Evolutionary conservation across 257 asterid genomes (phyloP).

Genomic region (Sherardia arvensis): DNA sequence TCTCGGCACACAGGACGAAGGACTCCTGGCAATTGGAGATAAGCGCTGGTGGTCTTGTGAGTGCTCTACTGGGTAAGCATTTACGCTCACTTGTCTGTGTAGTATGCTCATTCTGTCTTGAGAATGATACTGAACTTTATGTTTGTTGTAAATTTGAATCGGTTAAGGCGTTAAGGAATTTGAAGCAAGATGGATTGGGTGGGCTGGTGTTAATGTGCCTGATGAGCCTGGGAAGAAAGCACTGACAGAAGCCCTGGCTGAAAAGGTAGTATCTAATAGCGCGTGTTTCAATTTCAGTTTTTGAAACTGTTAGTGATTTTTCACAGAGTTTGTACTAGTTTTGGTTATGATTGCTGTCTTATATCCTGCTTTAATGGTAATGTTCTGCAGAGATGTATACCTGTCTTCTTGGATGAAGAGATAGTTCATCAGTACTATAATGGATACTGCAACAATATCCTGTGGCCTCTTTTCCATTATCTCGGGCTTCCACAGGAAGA

Average conservation of each 20-base stretch:
- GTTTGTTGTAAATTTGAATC: conserved; percentile 14
- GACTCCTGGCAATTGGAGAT: conserved; percentile 93
- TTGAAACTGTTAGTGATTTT: not conserved
- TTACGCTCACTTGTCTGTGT: conserved; percentile 2
- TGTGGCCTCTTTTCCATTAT: conserved; percentile 93
- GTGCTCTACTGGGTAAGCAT: conserved; percentile 86
- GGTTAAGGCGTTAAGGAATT: conserved; percentile 71
- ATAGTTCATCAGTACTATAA: conserved; percentile 89
- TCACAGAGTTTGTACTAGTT: not conserved
- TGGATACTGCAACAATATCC: conserved; percentile 85
- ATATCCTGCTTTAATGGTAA: not conserved
- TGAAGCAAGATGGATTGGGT: conserved; percentile 95
- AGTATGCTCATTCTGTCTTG: not conserved
- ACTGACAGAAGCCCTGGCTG: conserved; percentile 72
- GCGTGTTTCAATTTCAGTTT: not conserved
- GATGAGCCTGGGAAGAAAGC: conserved; percentile 81
- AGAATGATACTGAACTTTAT: conserved; percentile 4
- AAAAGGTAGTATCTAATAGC: conserved; percentile 44
- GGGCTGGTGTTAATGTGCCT: conserved; percentile 97
- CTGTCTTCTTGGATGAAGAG: conserved; percentile 89
- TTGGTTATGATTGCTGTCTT: not conserved
- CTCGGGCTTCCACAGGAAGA: conserved; percentile 97
- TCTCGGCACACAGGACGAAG: conserved; percentile 82
- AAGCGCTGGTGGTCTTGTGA: conserved; percentile 98
- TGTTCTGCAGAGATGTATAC: conserved; percentile 69